These are phyloP conservation scores for Neofusicoccum kwambonambiense DNA, from an alignment of 2,329 filamentous ascomycete genomes.

Conservation along the genomic window DNA sequence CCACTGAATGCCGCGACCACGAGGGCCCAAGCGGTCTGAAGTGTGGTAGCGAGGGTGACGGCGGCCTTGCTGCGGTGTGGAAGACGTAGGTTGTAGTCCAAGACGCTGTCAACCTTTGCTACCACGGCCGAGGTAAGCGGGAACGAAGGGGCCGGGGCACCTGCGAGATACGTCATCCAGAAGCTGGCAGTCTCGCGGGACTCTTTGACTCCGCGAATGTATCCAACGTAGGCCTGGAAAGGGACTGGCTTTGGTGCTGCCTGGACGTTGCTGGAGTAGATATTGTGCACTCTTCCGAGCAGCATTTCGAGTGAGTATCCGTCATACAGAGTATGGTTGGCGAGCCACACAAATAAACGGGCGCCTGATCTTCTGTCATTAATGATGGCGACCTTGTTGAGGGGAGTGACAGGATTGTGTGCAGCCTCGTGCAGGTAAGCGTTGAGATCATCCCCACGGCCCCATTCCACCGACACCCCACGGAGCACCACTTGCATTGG, in stretches of 20 bases:
- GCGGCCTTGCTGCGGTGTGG: constrained; percentile 25
- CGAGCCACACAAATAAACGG: constrained; percentile 37
- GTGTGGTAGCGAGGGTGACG: constrained; percentile 25
- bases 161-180: constrained; percentile 45
- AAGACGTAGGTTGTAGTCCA: constrained; percentile 51
- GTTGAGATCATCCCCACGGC: constrained; percentile 23
- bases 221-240: constrained; percentile 51
- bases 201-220: constrained; percentile 39
- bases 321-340: constrained; percentile 44
- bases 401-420: constrained; percentile 19
- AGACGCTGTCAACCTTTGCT: constrained; percentile 34
- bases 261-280: constrained; percentile 19
- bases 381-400: constrained; percentile 29
- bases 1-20: constrained; percentile 21
- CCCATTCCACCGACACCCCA: constrained; percentile 29
- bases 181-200: constrained; percentile 39
- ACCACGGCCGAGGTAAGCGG: constrained; percentile 24
- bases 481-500: constrained; percentile 31
- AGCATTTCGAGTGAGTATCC: constrained; percentile 35
- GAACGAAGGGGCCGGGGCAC: constrained; percentile 44
- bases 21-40: constrained; percentile 33
- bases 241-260: constrained; percentile 12
- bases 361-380: constrained; percentile 16
- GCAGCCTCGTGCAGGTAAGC: constrained; percentile 37
- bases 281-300: constrained; percentile 30